These are phyloP conservation scores for Acarospora socialis DNA, from an alignment of 2,329 filamentous ascomycete genomes.

Conservation along the genomic window DNA sequence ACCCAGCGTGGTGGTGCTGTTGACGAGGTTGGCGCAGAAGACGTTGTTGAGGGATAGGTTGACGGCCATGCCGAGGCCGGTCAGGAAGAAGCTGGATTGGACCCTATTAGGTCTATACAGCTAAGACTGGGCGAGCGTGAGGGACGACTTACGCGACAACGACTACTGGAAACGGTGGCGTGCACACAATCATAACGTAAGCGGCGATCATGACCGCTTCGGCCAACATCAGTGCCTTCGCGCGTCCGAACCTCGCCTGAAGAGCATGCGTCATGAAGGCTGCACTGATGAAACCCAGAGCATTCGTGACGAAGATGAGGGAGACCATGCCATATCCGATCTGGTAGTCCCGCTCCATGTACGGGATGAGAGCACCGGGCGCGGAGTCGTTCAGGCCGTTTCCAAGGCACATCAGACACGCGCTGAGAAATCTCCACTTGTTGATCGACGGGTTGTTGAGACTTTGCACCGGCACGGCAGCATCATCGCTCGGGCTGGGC, in stretches of 20 bases:
- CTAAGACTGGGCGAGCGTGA: no score
- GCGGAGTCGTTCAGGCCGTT: slow-evolving; percentile 63
- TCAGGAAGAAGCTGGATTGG: slow-evolving; percentile 13
- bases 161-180: slow-evolving; percentile 56
- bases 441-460: slow-evolving; percentile 31
- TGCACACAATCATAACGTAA: slow-evolving; percentile 50
- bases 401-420: slow-evolving; percentile 51
- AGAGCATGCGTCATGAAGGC: slow-evolving; percentile 55
- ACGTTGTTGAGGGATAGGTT: slow-evolving; percentile 45
- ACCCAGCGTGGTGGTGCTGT: slow-evolving; percentile 43
- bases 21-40: slow-evolving; percentile 41
- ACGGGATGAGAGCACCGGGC: slow-evolving; percentile 65
- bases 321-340: slow-evolving; percentile 70
- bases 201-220: slow-evolving; percentile 43
- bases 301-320: slow-evolving; percentile 67
- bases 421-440: slow-evolving; percentile 50
- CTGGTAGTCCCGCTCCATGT: slow-evolving; percentile 60
- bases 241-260: slow-evolving; percentile 48
- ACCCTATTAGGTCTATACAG: no score
- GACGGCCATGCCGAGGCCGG: slow-evolving; percentile 41
- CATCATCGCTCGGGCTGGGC: slow-evolving; percentile 8
- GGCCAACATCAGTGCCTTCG: slow-evolving; percentile 46
- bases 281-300: slow-evolving; percentile 59
- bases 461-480: slow-evolving; percentile 17
- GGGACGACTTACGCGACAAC: no score